Conservation (phyloP, 805 yeast genomes). For the Candida xiaguanensis region DNA sequence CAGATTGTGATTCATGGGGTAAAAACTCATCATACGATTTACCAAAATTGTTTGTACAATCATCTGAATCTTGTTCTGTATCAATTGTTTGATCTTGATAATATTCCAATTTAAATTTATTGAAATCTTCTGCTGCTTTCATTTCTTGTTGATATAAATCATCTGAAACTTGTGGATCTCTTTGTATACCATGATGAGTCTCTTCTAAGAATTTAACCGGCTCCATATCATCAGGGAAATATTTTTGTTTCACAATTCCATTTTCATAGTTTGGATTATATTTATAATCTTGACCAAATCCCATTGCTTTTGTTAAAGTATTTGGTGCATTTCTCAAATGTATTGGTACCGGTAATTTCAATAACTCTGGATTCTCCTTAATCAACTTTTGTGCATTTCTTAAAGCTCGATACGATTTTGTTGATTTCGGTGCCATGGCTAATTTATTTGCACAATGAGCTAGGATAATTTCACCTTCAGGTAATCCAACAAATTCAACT, state of each 20-base stretch:
- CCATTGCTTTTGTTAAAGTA: slow-evolving; percentile 79
- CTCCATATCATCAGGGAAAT: slow-evolving; percentile 61
- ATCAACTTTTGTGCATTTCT: slow-evolving; percentile 59
- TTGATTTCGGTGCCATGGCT: slow-evolving; percentile 82
- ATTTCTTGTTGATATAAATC: slow-evolving; percentile 12
- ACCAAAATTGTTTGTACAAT: slow-evolving; percentile 29
- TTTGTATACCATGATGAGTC: slow-evolving; percentile 48
- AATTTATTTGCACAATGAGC: slow-evolving; percentile 93
- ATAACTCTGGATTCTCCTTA: slow-evolving; percentile 52
- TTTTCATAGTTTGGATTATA: slow-evolving; percentile 78
- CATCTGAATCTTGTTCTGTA: slow-evolving; percentile 36
- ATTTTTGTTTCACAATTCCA: slow-evolving; percentile 72
- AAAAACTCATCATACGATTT: slow-evolving; percentile 33
- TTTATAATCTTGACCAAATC: slow-evolving; percentile 80
- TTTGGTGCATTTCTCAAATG: slow-evolving; percentile 97
- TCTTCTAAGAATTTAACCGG: slow-evolving; percentile 48
- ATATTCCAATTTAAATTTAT: slow-evolving; percentile 12
- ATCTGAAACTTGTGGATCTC: slow-evolving; percentile 17
- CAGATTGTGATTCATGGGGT: slow-evolving; percentile 20
- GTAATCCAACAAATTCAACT: slow-evolving; percentile 86
- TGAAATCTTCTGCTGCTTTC: slow-evolving; percentile 17
- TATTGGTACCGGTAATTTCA: slow-evolving; percentile 65
- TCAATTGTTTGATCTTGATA: slow-evolving; percentile 8
- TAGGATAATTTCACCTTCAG: slow-evolving; percentile 84
- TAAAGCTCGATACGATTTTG: slow-evolving; percentile 81